phyloP scores from a whole-genome alignment of 129 eudicot species.

The Arctium minus region DNA sequence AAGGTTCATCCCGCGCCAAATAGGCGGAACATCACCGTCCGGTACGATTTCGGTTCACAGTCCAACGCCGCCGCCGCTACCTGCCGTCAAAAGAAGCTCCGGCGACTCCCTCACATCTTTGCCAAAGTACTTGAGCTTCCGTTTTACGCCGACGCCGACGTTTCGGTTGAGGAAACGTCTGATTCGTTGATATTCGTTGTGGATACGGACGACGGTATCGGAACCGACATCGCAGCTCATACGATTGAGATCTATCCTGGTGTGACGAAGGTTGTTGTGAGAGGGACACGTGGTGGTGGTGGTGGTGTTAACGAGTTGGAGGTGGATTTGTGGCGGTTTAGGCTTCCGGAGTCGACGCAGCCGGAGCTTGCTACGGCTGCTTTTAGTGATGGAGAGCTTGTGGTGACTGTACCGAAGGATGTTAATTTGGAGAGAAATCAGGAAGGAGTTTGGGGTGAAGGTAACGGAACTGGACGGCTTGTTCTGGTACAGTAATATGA shows the following conservation, averaged over 20 bases:
- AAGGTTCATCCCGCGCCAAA: constrained; percentile 75
- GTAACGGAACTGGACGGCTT: constrained; percentile 45
- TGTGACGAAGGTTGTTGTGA: constrained; percentile 64
- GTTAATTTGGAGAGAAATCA: constrained; percentile 32
- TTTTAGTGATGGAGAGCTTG: constrained; percentile 66
- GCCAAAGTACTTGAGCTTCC: constrained; percentile 88
- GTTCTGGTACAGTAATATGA: constrained; percentile 70
- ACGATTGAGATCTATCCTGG: constrained; percentile 78
- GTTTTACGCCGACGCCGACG: constrained; percentile 72
- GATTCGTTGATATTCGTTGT: constrained; percentile 47
- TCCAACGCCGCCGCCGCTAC: not conserved
- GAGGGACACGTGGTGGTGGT: constrained; percentile 21
- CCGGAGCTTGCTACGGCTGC: constrained; percentile 86
- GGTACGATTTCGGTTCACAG: constrained; percentile 16
- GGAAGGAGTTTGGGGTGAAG: constrained; percentile 36
- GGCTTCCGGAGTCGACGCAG: constrained; percentile 63
- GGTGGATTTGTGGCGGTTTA: constrained; percentile 83
- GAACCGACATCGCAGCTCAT: constrained; percentile 51
- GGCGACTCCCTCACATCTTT: constrained; percentile 91
- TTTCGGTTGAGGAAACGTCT: constrained; percentile 57
- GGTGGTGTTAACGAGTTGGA: constrained; percentile 35
- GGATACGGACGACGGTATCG: constrained; percentile 50
- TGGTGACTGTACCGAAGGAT: constrained; percentile 79
- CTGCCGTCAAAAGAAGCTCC: constrained; percentile 65
- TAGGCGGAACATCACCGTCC: constrained; percentile 56